Conservation (phyloP, 1,284 basidiomycete species). For the Papiliotrema laurentii region DNA sequence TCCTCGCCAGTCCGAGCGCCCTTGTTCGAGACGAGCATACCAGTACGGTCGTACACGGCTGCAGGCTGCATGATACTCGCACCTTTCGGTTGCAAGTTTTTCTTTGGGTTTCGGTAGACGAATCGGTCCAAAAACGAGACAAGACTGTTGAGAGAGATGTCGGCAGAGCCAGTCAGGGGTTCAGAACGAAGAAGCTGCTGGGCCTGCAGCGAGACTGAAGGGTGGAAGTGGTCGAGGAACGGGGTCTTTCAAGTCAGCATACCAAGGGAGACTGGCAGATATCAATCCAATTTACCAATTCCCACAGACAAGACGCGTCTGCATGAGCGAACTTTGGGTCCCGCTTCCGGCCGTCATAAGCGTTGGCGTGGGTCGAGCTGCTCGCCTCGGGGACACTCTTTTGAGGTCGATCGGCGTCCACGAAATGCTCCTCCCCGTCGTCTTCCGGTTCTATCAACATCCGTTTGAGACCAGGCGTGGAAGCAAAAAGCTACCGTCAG, state of each 20-base stretch:
- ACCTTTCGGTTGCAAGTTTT: constrained; percentile 63
- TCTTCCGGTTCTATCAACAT: constrained; percentile 57
- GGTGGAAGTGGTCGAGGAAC: constrained; percentile 83
- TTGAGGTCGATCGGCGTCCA: constrained; percentile 39
- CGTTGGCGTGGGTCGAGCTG: constrained; percentile 1
- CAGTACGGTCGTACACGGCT: constrained; percentile 59
- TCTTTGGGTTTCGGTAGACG: constrained; percentile 96
- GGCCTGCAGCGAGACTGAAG: constrained; percentile 81
- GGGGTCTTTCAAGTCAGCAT: constrained; percentile 45
- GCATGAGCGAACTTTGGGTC: constrained; percentile 88
- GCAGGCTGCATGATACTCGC: constrained; percentile 94
- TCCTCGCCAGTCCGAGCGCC: constrained; percentile 53
- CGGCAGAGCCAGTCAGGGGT: constrained; percentile 69
- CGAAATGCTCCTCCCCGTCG: constrained; percentile 54
- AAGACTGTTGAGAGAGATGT: constrained; percentile 88
- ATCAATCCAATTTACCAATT: constrained; percentile 62
- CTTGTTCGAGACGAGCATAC: constrained; percentile 63
- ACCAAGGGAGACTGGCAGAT: too few species aligned
- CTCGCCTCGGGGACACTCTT: constrained; percentile 12
- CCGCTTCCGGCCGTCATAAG: constrained; percentile 82
- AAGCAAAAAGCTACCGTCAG: constrained; percentile 64
- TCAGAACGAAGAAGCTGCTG: constrained; percentile 67
- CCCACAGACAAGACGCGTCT: constrained; percentile 77
- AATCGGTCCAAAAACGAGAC: constrained; percentile 85
- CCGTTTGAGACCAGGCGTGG: constrained; percentile 63